phyloP scores from a whole-genome alignment of 2,329 filamentous ascomycete genomes.

The Xylariaceae sp. region DNA sequence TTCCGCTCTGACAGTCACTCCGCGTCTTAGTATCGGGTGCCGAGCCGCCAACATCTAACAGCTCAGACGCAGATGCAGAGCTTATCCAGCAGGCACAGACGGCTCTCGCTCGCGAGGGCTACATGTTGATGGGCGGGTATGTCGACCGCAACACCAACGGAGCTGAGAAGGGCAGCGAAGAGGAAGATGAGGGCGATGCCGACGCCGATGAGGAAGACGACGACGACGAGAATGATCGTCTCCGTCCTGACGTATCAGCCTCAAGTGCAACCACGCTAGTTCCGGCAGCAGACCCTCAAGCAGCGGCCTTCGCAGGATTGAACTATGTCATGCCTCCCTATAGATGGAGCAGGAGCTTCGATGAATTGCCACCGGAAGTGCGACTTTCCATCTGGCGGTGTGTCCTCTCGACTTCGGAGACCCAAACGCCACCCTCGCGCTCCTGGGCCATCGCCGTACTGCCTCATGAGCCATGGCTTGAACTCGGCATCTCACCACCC shows the following conservation, averaged over 20 bases:
- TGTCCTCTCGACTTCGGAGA: slow-evolving; percentile 11
- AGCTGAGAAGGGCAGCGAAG: neutral
- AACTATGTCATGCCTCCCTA: neutral
- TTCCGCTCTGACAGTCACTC: slow-evolving; percentile 1
- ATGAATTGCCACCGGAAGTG: slow-evolving; percentile 14
- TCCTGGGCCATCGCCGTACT: slow-evolving; percentile 16
- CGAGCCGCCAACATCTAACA: neutral
- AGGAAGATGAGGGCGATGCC: neutral
- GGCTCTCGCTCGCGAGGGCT: slow-evolving; percentile 9
- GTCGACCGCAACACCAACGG: neutral
- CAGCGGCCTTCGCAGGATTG: neutral
- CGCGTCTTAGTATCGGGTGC: slow-evolving; percentile 1
- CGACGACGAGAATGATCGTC: neutral
- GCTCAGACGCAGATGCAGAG: slow-evolving; percentile 9
- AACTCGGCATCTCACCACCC: slow-evolving; percentile 17
- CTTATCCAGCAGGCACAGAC: slow-evolving; percentile 14
- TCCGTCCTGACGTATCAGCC: neutral
- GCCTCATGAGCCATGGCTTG: slow-evolving; percentile 14
- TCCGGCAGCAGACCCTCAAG: neutral
- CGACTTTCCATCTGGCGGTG: slow-evolving; percentile 23
- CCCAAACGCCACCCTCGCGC: slow-evolving; percentile 12
- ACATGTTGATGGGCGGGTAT: neutral
- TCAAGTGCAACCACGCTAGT: neutral
- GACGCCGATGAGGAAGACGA: neutral
- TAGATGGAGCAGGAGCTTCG: slow-evolving; percentile 8